A percentile compares a stretch with the other conserved stretches of the same genome.
phyloP scores from a whole-genome alignment of 257 asterid species.

The Plectranthus barbatus region DNA sequence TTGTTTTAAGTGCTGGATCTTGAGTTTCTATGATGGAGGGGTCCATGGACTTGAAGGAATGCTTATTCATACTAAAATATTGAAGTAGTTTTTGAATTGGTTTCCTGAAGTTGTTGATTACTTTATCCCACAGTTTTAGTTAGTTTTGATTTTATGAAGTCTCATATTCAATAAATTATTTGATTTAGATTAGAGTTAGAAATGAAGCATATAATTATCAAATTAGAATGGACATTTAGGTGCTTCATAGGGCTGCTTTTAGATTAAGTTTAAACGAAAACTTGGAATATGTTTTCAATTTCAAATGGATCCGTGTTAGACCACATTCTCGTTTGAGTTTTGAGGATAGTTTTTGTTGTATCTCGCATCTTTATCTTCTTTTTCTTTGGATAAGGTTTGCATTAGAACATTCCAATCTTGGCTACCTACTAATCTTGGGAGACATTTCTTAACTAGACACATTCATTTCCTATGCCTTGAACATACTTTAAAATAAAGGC shows the following conservation, averaged over 20 bases:
- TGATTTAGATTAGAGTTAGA: constrained; percentile 7
- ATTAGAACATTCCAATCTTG: neutral
- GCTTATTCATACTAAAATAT: neutral
- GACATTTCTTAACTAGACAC: neutral
- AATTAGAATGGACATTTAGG: constrained; percentile 12
- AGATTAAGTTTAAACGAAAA: neutral
- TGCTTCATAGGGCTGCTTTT: constrained; percentile 4
- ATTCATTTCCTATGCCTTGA: constrained; percentile 5
- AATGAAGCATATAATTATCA: neutral
- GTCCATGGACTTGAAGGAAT: constrained; percentile 9
- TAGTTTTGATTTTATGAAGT: neutral
- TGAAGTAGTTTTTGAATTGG: too few relatives aligned
- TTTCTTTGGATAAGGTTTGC: constrained; percentile 4
- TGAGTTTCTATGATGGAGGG: constrained; percentile 7
- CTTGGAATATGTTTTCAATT: neutral
- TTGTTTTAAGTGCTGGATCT: neutral
- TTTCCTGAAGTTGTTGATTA: constrained; percentile 13
- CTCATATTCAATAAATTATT: constrained; percentile 1
- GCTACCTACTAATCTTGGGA: neutral
- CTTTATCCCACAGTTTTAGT: constrained; percentile 7
- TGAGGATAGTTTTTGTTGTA: constrained; percentile 1
- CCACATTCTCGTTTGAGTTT: constrained; percentile 11
- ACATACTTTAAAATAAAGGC: neutral
- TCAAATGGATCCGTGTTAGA: neutral
- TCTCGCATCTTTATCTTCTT: constrained; percentile 5